Evolutionary conservation across 2,329 filamentous ascomycete species (phyloP), one percentile per base, ranked within the genome.

Genomic region (Fusarium annulatum): DNA sequence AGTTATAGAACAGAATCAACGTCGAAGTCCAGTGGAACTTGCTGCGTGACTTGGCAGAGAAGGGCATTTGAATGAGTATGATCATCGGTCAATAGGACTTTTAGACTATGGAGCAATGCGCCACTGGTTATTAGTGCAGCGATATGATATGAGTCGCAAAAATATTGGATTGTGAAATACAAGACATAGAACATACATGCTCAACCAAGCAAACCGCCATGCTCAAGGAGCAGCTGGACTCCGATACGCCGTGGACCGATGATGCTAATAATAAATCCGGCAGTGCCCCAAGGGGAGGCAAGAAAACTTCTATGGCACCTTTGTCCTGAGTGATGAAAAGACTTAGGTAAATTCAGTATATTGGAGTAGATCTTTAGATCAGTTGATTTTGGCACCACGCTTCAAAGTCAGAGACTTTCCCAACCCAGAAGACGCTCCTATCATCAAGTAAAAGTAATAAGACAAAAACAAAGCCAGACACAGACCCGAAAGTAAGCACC

Each of bases 401-500:
- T 49, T n/a, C 16, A 30, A 30, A 14, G 41, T 10, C 16, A 33
- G 28, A n/a, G 14, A 21, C 8, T 33, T 33, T 33, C 21, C 9
- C 16, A 7, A 7, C 28, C 28, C 21, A 5, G 2, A 9, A 51
- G 48, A 38, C 34, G 43, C 59, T 28, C 19, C 16, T 21, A 36
- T 33, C 36, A 43, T 43, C 18, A 64, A 46, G 9, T 23, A 55
- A 48, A 19, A 30, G 33, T 39, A 30, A 64, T 26, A 55, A 36
- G n/a, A 33, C 55, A 62, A 45, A 60, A 48, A 11, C 8, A 33
- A 43, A 64, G 38, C 28, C 18, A 39, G 43, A 62, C 46, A 38
- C 30, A 43, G 65, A 38, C 28, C 43, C 34, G 30, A 61, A 41
- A 52, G 48, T 34, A 61, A 64, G 59, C 48, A 64, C n/a, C 11